Base-by-base conservation (phyloP, 192 early-diverging fungal genomes). In the Rhizophlyctis rosea region DNA sequence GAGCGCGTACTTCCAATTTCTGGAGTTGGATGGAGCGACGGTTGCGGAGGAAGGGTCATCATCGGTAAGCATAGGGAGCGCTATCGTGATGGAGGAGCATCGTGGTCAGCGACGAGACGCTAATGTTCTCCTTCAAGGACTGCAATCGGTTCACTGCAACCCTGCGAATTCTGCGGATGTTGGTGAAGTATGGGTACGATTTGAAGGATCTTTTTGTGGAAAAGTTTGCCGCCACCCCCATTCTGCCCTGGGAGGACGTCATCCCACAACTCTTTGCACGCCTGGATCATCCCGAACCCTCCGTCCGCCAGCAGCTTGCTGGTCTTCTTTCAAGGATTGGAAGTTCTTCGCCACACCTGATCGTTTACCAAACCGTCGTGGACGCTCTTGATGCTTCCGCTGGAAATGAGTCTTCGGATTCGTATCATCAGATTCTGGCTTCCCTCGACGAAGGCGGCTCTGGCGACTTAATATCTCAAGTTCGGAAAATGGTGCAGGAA, bases 181-280 rank as follows among this genome's bases (percentile, higher is more conserved):
- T 92, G 16, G 72, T 81, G 7, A 84, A 81, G 27, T 85, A 84
- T 65, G 88, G 86, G 28, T 57, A 71, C 0, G 67, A 73, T 31
- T 57, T 91, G 4, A 70, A 79, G 32, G 52, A 63, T 1, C 48
- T 49, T 4, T 86, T 88, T 47, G 34, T 9, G 4, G 23, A 33
- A 1, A 34, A 52, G 27, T 70, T 76, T 44, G 16, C 14, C 11
- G n/a, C 21, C 1, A 67, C 69, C 9, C 65, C 75, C 16, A 7
- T 67, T 25, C 28, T 3, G n/a, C 64, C 68, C 2, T 92, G 90
- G 91, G 75, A 84, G 44, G 64, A 65, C 5, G 76, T 93, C 14
- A 80, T 87, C 30, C 90, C 89, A 2, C 91, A 93, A 65, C 66
- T 93, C 13, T 91, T 90, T 69, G 76, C 88, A 0, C 78, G 87